Base-by-base conservation (phyloP, 2,329 filamentous ascomycete genomes). In the Cadophora luteo-olivacea region DNA sequence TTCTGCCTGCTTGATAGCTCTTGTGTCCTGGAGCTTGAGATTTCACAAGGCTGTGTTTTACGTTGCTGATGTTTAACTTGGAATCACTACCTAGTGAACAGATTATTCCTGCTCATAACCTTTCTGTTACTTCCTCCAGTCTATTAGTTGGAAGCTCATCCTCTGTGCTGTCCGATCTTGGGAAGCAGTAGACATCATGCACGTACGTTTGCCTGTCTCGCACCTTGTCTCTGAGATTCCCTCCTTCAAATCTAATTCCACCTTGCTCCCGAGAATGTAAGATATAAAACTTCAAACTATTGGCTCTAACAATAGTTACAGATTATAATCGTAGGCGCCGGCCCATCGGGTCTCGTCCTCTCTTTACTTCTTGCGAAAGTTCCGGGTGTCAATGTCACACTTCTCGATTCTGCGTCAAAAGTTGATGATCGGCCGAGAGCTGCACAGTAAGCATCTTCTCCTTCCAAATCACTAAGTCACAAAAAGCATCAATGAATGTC, bases 391-490 rank as follows among this genome's bases (percentile, higher is more conserved):
- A 78, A 81, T 36, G 83, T 86, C 54, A 83, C 83, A 29, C 80
- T 89, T 25, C 80, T 90, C 64, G 88, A 91, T 73, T 84, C 84
- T 2, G 82, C 84, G 1, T 76, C 81, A 32, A 80, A 84, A 65
- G 81, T 90, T 57, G 86, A 89, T 78, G 81, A 84, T 67, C 86
- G 87, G 67, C 88, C 88, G 0, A 86, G 88, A 33, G 88, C 88
- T 16, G 86, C 87, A 2, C 86, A 89, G 57, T 60, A 60, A 60
- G 57, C 45, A 2, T 11, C 14, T 7, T 19, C 14, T 55, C 7
- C 14, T 11, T 32, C 0, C 2, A 32, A 19, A 7, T 4, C 36
- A 41, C 36, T 3, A 24, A 24, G 1, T 32, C 6, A 12, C 19
- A 12, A 24, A 58, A 4, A 5, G 16, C 16, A 48, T 4, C 22